phyloP scores from a whole-genome alignment of 1,284 basidiomycete species.

The Tranzscheliella williamsii region DNA sequence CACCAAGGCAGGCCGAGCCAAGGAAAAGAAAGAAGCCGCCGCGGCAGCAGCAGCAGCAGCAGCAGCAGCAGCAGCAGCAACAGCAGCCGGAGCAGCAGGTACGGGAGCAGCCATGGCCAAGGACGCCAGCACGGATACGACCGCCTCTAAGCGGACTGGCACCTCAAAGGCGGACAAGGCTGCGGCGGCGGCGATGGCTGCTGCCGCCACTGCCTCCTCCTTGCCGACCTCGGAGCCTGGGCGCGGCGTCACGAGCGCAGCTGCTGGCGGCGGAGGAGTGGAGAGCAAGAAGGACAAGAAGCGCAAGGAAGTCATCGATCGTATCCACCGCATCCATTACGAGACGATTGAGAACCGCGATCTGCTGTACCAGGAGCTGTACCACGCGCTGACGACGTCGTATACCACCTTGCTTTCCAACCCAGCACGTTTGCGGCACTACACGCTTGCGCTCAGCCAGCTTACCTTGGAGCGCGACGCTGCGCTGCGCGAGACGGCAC shows the following conservation, averaged over 20 bases:
- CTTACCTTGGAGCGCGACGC: constrained; percentile 50
- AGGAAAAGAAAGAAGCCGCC: constrained; percentile 31
- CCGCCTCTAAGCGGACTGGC: constrained; percentile 17
- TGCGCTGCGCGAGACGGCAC: constrained; percentile 41
- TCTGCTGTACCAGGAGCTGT: constrained; percentile 51
- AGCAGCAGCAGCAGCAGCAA: too few relatives aligned
- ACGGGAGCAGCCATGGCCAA: constrained; percentile 25
- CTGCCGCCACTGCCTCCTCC: constrained; percentile 4
- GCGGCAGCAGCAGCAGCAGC: too few relatives aligned
- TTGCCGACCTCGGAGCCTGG: constrained; percentile 1
- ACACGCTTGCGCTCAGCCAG: constrained; percentile 48
- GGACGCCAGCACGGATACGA: constrained; percentile 26
- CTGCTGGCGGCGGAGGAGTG: constrained; percentile 6
- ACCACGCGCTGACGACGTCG: constrained; percentile 44
- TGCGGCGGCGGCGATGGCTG: constrained; percentile 16
- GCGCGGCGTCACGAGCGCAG: constrained; percentile 1
- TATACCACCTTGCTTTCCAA: constrained; percentile 52
- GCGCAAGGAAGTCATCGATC: constrained; percentile 57
- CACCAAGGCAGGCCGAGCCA: not conserved
- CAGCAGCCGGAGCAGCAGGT: too few relatives aligned
- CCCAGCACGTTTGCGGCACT: constrained; percentile 48
- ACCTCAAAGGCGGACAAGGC: constrained; percentile 29
- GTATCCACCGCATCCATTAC: constrained; percentile 56
- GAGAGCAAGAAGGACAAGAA: constrained; percentile 52
- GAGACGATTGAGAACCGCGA: constrained; percentile 58